Conservation (phyloP, 176 grass and related monocot genomes). For the Cymbopogon citratus region DNA sequence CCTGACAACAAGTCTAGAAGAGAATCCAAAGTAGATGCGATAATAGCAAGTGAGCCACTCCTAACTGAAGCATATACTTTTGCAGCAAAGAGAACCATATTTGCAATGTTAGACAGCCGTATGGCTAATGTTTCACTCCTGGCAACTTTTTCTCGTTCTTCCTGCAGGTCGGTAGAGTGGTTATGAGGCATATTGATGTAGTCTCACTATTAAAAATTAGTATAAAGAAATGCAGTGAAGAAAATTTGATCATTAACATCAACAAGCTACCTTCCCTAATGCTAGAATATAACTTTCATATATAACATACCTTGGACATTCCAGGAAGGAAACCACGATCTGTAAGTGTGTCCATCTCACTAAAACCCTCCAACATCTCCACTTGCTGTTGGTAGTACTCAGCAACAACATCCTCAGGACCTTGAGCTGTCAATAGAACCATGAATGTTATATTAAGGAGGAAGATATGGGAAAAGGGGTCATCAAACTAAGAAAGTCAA, state of each 20-base stretch:
- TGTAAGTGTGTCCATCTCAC: constrained; percentile 91
- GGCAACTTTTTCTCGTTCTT: constrained; percentile 73
- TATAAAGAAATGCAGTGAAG: neutral
- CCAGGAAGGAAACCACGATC: constrained; percentile 86
- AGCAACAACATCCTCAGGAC: constrained; percentile 72
- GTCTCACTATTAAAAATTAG: neutral
- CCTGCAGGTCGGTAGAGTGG: constrained; percentile 38
- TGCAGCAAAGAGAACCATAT: constrained; percentile 95
- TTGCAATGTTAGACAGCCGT: constrained; percentile 73
- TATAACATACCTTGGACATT: constrained; percentile 71
- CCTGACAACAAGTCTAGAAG: constrained; percentile 89
- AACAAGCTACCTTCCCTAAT: neutral
- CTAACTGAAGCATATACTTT: constrained; percentile 88
- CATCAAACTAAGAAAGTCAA: neutral
- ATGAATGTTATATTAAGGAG: neutral
- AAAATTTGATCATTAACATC: neutral
- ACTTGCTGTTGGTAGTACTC: constrained; percentile 95
- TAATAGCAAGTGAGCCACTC: constrained; percentile 87
- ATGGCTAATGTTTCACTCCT: constrained; percentile 83
- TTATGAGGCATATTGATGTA: neutral
- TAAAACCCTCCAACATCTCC: constrained; percentile 98
- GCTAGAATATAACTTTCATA: neutral
- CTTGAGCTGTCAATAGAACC: constrained; percentile 33
- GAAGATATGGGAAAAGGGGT: neutral
- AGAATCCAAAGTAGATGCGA: constrained; percentile 95